Evolutionary conservation across 495 filamentous ascomycete genomes (phyloP), one percentile per base, ranked within the genome.

Genomic region (Cercophora newfieldiana): DNA sequence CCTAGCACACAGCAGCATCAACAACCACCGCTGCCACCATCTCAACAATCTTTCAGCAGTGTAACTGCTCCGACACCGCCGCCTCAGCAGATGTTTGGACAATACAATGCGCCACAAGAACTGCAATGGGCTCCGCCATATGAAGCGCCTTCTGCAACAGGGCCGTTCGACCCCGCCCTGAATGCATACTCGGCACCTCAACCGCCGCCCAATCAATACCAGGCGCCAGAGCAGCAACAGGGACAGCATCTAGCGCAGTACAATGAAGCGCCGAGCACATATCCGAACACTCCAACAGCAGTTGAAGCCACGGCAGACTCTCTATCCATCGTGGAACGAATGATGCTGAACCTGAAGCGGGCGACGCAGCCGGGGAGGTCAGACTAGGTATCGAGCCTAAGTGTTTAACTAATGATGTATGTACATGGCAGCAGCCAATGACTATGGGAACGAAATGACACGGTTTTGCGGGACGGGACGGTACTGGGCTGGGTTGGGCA

Each of bases 281-380:
- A 44, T 14, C 3, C 10, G 12, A 30, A 14, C 37, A n/a, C 58
- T 10, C 30, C 24, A 14, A 19, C 33, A n/a, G 58, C 37, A 14
- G 37, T 14, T 14, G 37, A 44, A 28, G 30, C 80, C 18, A 75
- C 80, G 18, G 72, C 73, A n/a, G 79, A 81, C 51, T 79, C 79
- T 5, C 77, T 78, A 68, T 78, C 78, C 30, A 61, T 85, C n/a
- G 73, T 85, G 49, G 80, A 85, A 72, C 78, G 78, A 68, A 80
- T 85, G 66, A 81, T 85, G 71, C 58, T 59, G 33, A 79, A 79
- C 54, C 66, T 81, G 21, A 73, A 71, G 53, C 71, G 71, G 64
- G 79, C 75, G 28, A 74, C 68, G 47, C 60, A 64, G 57, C 33
- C 61, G 33, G 67, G 53, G 16, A 58, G 51, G 6, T 22, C 65